Conservation (phyloP, 2,329 filamentous ascomycete species). For the Aspergillus fijiensis region DNA sequence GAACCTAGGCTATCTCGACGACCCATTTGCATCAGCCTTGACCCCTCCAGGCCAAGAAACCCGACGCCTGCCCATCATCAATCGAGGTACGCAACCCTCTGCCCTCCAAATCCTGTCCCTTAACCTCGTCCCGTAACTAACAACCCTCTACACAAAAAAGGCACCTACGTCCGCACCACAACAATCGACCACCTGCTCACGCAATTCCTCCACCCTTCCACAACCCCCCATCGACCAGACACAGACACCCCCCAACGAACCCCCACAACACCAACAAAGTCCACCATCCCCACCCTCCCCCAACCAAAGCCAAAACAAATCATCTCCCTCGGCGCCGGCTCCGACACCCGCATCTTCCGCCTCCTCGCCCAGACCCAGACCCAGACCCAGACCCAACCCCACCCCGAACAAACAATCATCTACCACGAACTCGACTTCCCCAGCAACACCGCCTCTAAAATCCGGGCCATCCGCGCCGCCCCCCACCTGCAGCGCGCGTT, state of each 20-base stretch:
- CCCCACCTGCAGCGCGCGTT: conserved; percentile 33
- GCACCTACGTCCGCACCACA: conserved; percentile 86
- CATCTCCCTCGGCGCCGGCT: conserved; percentile 88
- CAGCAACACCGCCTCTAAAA: conserved; percentile 67
- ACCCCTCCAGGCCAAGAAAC: conserved; percentile 52
- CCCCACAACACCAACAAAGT: no score
- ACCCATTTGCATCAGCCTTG: conserved; percentile 74
- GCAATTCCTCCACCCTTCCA: conserved; percentile 60
- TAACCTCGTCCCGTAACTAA: no score
- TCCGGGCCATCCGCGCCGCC: conserved; percentile 43
- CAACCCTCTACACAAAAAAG: conserved; percentile 44
- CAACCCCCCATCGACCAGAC: neutral
- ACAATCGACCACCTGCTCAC: conserved; percentile 77
- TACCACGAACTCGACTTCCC: conserved; percentile 96
- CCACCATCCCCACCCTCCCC: neutral
- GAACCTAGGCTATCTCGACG: conserved; percentile 76
- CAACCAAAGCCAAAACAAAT: conserved; percentile 60
- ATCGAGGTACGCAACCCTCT: conserved; percentile 64
- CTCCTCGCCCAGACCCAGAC: conserved; percentile 58
- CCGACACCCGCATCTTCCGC: conserved; percentile 84
- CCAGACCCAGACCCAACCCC: conserved; percentile 51
- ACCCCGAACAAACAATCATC: conserved; percentile 72
- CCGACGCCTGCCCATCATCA: conserved; percentile 84
- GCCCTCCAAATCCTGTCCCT: no score
- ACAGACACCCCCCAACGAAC: neutral